Evolutionary conservation across 495 filamentous ascomycete species (phyloP).

Genomic region (Emericellopsis terricola): DNA sequence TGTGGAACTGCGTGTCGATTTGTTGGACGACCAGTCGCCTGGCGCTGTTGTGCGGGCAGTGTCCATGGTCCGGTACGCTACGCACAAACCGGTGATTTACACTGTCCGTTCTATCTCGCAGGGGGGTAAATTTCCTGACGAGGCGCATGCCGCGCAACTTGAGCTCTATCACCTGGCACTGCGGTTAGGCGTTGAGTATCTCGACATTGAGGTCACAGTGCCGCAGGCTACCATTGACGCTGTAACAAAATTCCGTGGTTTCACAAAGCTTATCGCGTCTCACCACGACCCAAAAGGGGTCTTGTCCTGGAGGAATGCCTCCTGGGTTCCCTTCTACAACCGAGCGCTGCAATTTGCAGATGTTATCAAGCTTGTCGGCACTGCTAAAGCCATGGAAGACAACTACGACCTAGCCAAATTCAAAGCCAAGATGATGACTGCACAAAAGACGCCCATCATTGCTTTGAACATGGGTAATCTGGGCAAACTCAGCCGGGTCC

Average conservation of each 20-base stretch:
- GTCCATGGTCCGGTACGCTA: slow-evolving; percentile 53
- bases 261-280: slow-evolving; percentile 71
- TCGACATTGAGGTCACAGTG: slow-evolving; percentile 86
- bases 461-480: slow-evolving; percentile 88
- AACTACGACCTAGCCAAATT: slow-evolving; percentile 77
- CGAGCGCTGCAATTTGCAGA: slow-evolving; percentile 73
- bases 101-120: slow-evolving; percentile 75
- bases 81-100: slow-evolving; percentile 81
- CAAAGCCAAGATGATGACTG: slow-evolving; percentile 50
- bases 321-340: slow-evolving; percentile 79
- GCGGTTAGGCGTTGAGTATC: slow-evolving; percentile 71
- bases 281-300: slow-evolving; percentile 74
- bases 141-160: slow-evolving; percentile 46
- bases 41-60: slow-evolving; percentile 74
- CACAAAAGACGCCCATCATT: slow-evolving; percentile 67
- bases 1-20: slow-evolving; percentile 83
- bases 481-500: slow-evolving; percentile 76
- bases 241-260: slow-evolving; percentile 49
- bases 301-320: slow-evolving; percentile 74
- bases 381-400: slow-evolving; percentile 59
- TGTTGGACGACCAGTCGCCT: slow-evolving; percentile 57
- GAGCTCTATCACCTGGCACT: slow-evolving; percentile 62
- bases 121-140: slow-evolving; percentile 77
- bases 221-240: slow-evolving; percentile 51
- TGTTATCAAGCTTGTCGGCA: slow-evolving; percentile 84